Evolutionary conservation across 768 basidiomycete genomes (phyloP).

Genomic region (Pleurotus cornucopiae): DNA sequence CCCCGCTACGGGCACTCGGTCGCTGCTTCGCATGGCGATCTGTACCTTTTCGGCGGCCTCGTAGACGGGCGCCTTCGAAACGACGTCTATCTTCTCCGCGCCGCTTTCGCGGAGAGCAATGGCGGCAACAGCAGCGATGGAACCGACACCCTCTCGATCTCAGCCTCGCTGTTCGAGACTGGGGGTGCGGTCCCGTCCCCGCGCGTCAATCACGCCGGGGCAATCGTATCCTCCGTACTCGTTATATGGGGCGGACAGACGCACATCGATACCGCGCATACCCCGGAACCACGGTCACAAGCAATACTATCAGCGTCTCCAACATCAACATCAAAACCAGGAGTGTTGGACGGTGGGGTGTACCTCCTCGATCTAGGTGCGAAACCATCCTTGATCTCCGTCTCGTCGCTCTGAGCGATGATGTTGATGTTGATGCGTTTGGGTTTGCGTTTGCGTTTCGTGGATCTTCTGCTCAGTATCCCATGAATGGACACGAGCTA

Average conservation of each 20-base stretch:
- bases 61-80: constrained; percentile 87
- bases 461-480: constrained; percentile 49
- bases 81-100: constrained; percentile 89
- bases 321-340: constrained; percentile 21
- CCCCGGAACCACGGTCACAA: constrained; percentile 34
- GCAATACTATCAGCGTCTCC: too few relatives aligned
- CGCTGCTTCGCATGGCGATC: constrained; percentile 78
- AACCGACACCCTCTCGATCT: constrained; percentile 50
- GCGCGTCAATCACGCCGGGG: constrained; percentile 92
- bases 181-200: constrained; percentile 84
- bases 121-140: too few relatives aligned
- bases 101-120: background rate
- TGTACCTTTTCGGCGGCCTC: constrained; percentile 96
- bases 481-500: constrained; percentile 90
- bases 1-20: constrained; percentile 95
- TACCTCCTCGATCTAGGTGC: constrained; percentile 92
- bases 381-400: constrained; percentile 22
- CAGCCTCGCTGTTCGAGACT: constrained; percentile 81
- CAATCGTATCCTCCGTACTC: constrained; percentile 91
- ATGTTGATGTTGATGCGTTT: background rate
- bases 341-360: constrained; percentile 86
- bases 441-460: background rate
- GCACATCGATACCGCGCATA: constrained; percentile 74
- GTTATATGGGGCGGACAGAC: constrained; percentile 99
- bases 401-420: background rate